Percentiles rank a stretch among this genome's conserved stretches.
Conservation (phyloP, 768 basidiomycete genomes). For the Boletus reticuloceps region DNA sequence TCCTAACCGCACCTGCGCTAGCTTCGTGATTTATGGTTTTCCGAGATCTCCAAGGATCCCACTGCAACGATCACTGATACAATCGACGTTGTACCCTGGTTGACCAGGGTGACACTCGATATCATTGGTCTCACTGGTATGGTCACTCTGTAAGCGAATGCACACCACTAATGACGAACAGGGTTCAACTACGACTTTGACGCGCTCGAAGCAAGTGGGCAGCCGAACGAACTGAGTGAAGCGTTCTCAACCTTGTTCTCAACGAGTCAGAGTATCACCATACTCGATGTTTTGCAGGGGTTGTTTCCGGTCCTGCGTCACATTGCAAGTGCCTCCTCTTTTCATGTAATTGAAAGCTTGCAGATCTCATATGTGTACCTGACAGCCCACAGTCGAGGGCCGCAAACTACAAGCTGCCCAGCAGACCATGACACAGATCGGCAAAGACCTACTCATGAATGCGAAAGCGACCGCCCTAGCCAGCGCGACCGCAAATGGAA, state of each 20-base stretch:
- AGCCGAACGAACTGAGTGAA: conserved; percentile 31
- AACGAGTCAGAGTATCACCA: background rate
- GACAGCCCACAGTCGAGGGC: conserved; percentile 20
- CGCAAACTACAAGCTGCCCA: conserved; percentile 29
- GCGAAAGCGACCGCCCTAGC: conserved; percentile 43
- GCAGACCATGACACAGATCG: conserved; percentile 48
- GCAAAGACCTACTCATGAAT: conserved; percentile 43
- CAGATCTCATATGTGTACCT: background rate
- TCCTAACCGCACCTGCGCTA: background rate
- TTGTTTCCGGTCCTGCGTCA: conserved; percentile 37
- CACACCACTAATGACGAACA: conserved; percentile 7
- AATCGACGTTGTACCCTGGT: conserved; percentile 34
- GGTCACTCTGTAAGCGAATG: background rate
- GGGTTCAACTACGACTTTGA: conserved; percentile 41
- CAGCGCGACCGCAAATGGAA: conserved; percentile 20
- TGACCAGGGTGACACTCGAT: conserved; percentile 38
- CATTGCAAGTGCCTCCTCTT: conserved; percentile 32
- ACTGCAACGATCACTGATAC: conserved; percentile 11
- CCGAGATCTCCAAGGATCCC: conserved; percentile 31
- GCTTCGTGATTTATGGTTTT: conserved; percentile 50
- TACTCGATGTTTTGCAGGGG: conserved; percentile 33
- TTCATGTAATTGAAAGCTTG: background rate
- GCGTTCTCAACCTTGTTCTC: conserved; percentile 35
- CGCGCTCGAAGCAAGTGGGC: conserved; percentile 23
- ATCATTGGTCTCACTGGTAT: conserved; percentile 42